Evolutionary conservation across 2,329 filamentous ascomycete species (phyloP).

Genomic region (Shiraia sp.): DNA sequence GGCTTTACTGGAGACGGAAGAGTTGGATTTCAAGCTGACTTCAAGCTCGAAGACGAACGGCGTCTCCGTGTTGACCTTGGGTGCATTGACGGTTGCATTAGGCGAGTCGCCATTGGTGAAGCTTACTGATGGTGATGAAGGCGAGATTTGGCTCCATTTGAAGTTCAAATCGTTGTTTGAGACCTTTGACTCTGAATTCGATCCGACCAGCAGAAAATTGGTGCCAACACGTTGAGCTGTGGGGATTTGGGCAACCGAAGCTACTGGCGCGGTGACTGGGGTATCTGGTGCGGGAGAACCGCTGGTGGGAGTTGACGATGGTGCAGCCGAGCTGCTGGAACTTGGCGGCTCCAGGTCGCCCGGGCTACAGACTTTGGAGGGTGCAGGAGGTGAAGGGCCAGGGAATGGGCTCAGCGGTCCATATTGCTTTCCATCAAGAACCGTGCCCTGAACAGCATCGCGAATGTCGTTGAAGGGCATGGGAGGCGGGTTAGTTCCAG

Average conservation of each 20-base stretch:
- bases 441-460: slow-evolving; percentile 38
- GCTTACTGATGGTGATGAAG: slow-evolving; percentile 20
- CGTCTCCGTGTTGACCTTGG: slow-evolving; percentile 23
- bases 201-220: slow-evolving; percentile 31
- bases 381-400: slow-evolving; percentile 29
- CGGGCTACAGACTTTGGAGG: slow-evolving; percentile 28
- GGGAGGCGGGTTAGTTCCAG: slow-evolving; percentile 41
- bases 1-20: slow-evolving; percentile 25
- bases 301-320: slow-evolving; percentile 3
- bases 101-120: slow-evolving; percentile 25
- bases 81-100: slow-evolving; percentile 27
- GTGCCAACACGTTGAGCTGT: slow-evolving; percentile 36
- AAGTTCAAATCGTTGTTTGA: slow-evolving; percentile 34
- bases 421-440: slow-evolving; percentile 37
- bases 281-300: not conserved
- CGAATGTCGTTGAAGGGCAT: slow-evolving; percentile 39
- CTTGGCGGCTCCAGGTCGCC: slow-evolving; percentile 21
- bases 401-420: slow-evolving; percentile 47
- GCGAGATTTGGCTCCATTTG: slow-evolving; percentile 35
- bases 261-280: slow-evolving; percentile 15
- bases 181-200: slow-evolving; percentile 26
- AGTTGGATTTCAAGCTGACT: slow-evolving; percentile 30
- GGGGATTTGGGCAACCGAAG: slow-evolving; percentile 22
- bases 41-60: slow-evolving; percentile 35
- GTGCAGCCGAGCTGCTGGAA: too few relatives aligned